Evolutionary conservation across 306 rosid species (phyloP), one percentile per base, ranked within the genome.

Genomic region (Corylus avellana): DNA sequence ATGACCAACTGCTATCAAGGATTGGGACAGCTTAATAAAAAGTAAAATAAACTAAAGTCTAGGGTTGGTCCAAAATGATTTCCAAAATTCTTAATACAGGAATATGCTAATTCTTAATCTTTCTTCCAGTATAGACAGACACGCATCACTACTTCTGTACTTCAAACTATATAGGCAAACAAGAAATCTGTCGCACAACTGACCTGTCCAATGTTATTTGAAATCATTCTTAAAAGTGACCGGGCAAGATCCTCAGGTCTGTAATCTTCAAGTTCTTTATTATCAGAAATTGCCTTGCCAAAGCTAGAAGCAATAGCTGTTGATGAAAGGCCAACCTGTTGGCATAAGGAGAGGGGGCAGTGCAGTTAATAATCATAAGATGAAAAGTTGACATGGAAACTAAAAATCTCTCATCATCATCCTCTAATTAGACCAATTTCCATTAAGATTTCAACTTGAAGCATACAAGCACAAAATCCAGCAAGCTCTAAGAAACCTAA

Each of bases 251-350:
- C 99, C 83, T 95, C 97, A 57, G 97, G 87, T 70, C 79, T 88
- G 91, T 90, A 95, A 78, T 93, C 97, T 77, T 86, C 87, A 72
- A 86, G 86, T 80, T 85, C 91, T 89, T 85, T 95, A 51, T 82
- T 85, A 64, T 90, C 90, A 80, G 98, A 93, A 74, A 95, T 86
- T 74, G 94, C 91, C 91, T 86, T 95, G 82, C 99, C 98, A 81
- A 95, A 95, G 87, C 99, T 95, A 83, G 98, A 95, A 78, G 99
- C 99, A 83, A 93, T 95, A 72, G 98, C 67, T 70, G 97, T 93
- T 69, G 99, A 89, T 67, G 92, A 63, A 80, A 93, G 98, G 59
- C 98, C 98, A 47, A 91, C 72, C 99, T 95, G 94, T 59, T 79
- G 85, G 57, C 78, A 72, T 84, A 37, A 17, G 78, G 51, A 69